A percentile compares a stretch with the other conserved stretches of the same genome.
phyloP scores from a whole-genome alignment of 805 yeast genomes.

The Yarrowia keelungensis region DNA sequence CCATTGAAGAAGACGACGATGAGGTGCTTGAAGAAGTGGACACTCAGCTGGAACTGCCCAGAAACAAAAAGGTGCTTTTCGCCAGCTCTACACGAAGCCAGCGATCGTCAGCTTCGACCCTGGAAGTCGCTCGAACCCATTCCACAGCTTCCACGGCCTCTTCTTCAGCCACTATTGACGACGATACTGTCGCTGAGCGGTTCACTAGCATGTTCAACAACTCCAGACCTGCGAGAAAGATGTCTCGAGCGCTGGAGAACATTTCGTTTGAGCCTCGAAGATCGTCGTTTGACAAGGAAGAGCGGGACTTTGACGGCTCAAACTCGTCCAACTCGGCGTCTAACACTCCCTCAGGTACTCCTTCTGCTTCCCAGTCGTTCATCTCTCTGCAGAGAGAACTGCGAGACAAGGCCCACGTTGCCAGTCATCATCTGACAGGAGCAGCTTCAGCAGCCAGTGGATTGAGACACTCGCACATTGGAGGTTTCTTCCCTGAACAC shows the following conservation, averaged over 20 bases:
- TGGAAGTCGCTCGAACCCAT: constrained; percentile 6
- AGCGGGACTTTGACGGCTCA: neutral
- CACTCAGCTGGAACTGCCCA: constrained; percentile 5
- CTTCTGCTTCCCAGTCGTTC: constrained; percentile 26
- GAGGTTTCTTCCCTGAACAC: constrained; percentile 25
- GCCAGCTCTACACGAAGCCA: constrained; percentile 9
- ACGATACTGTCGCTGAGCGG: constrained; percentile 19
- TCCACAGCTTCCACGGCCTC: constrained; percentile 11
- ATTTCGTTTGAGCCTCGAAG: constrained; percentile 34
- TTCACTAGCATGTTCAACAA: constrained; percentile 28
- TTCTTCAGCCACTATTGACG: constrained; percentile 24
- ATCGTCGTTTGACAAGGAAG: neutral
- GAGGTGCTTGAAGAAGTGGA: constrained; percentile 18
- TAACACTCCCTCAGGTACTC: constrained; percentile 16
- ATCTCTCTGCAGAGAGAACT: constrained; percentile 16
- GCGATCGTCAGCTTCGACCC: constrained; percentile 14
- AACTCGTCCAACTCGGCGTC: constrained; percentile 1
- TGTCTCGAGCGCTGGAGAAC: constrained; percentile 26
- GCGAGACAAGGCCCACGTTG: constrained; percentile 25
- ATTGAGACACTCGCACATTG: neutral
- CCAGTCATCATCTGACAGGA: constrained; percentile 8
- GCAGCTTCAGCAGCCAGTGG: constrained; percentile 21
- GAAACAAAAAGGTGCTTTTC: constrained; percentile 24
- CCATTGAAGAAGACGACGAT: constrained; percentile 7
- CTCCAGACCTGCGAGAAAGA: constrained; percentile 9